phyloP scores from a whole-genome alignment of 2,329 filamentous ascomycete genomes.

The Plenodomus lindquistii region DNA sequence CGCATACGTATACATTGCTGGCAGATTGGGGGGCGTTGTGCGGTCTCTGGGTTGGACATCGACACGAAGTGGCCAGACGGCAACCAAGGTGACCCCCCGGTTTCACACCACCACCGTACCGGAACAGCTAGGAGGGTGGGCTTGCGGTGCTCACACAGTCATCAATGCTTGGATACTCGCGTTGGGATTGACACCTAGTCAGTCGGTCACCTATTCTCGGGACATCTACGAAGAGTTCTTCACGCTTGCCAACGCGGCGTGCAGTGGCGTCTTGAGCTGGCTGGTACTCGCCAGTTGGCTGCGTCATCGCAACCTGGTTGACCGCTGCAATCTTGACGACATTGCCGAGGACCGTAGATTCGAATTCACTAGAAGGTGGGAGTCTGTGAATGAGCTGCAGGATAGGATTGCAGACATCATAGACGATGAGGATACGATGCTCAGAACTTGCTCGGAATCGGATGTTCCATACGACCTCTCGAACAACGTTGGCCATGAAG shows the following conservation, averaged over 20 bases:
- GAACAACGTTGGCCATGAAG: not conserved
- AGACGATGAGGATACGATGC: not conserved
- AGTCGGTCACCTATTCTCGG: not conserved
- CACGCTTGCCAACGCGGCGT: conserved; percentile 2
- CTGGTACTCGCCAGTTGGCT: conserved; percentile 9
- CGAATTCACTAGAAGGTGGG: not conserved
- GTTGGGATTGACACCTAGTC: conserved; percentile 18
- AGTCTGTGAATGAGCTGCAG: not conserved
- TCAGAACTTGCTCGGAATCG: not conserved
- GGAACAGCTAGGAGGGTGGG: not conserved
- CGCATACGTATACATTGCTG: not conserved
- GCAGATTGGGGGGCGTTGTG: conserved; percentile 7
- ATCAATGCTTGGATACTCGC: conserved; percentile 34
- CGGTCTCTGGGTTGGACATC: conserved; percentile 26
- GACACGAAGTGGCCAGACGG: conserved; percentile 19
- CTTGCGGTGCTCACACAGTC: conserved; percentile 20
- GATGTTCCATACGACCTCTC: not conserved
- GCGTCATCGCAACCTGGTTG: not conserved
- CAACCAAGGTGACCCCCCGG: no score
- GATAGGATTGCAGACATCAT: not conserved
- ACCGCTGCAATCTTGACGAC: not conserved
- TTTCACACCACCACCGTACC: not conserved
- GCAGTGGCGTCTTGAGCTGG: conserved; percentile 14
- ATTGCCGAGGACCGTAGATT: conserved; percentile 1
- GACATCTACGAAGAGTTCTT: conserved; percentile 1